Conservation (phyloP, 1,284 basidiomycete genomes). For the Marasmius fiardii region DNA sequence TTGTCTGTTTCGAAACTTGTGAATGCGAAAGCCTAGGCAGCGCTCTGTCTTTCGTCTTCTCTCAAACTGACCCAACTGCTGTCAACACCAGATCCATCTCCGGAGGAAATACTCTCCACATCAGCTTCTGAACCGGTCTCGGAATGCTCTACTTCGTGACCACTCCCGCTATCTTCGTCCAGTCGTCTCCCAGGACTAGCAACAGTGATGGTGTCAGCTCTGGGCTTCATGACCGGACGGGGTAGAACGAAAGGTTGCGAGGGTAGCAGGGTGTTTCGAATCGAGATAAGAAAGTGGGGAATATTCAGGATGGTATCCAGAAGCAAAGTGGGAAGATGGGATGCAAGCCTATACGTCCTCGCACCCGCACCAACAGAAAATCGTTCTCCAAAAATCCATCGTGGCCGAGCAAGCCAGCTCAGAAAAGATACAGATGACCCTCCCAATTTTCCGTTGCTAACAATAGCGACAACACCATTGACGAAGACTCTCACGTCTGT, state of each 20-base stretch:
- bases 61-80: slow-evolving; percentile 70
- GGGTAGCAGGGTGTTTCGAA: slow-evolving; percentile 58
- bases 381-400: slow-evolving; percentile 56
- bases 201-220: slow-evolving; percentile 18
- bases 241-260: slow-evolving; percentile 37
- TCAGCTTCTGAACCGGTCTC: slow-evolving; percentile 61
- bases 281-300: slow-evolving; percentile 58
- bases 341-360: slow-evolving; percentile 62
- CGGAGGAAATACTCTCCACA: slow-evolving; percentile 53
- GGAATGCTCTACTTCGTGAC: slow-evolving; percentile 26
- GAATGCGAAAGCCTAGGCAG: background rate
- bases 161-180: slow-evolving; percentile 28
- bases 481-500: slow-evolving; percentile 58
- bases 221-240: slow-evolving; percentile 11
- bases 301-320: slow-evolving; percentile 63
- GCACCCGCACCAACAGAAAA: slow-evolving; percentile 74
- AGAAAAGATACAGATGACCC: slow-evolving; percentile 19
- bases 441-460: slow-evolving; percentile 46
- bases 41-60: slow-evolving; percentile 7
- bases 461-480: slow-evolving; percentile 50
- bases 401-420: background rate
- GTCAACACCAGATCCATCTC: slow-evolving; percentile 39
- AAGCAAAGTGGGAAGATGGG: slow-evolving; percentile 62
- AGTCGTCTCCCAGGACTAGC: slow-evolving; percentile 7
- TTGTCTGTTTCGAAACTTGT: too few relatives aligned